Evolutionary conservation across 805 yeast species (phyloP).

Genomic region (Lipomyces kockii): DNA sequence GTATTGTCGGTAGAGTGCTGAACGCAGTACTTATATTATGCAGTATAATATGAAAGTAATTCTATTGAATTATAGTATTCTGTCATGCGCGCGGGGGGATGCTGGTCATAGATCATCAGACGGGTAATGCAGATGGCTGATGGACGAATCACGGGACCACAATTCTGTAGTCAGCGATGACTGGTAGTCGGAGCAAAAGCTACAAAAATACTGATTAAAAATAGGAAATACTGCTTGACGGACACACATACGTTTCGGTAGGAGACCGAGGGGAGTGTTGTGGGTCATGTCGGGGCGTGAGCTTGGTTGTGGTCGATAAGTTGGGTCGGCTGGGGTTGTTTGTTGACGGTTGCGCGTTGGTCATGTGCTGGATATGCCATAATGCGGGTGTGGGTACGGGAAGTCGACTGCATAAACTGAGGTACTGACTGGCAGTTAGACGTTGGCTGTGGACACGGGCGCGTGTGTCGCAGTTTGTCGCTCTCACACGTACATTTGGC

Average conservation of each 20-base stretch:
- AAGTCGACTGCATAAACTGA: not conserved
- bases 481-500: not conserved
- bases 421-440: not conserved
- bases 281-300: too few species aligned
- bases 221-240: too few species aligned
- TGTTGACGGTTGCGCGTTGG: not conserved
- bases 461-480: not conserved
- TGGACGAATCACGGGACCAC: not conserved
- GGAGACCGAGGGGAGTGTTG: not conserved
- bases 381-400: not conserved
- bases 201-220: not conserved
- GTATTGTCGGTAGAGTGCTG: too few species aligned
- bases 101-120: too few species aligned
- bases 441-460: not conserved
- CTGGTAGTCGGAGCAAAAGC: not conserved
- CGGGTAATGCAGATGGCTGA: too few species aligned
- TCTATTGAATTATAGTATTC: too few species aligned
- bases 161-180: not conserved
- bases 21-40: too few species aligned
- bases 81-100: too few species aligned
- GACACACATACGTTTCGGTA: too few species aligned
- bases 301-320: not conserved
- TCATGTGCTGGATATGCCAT: slow-evolving; percentile 1
- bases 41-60: too few species aligned
- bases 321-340: not conserved